These are phyloP conservation scores for Lasiosphaeris hirsuta DNA, from an alignment of 495 filamentous ascomycete genomes.

Conservation along the genomic window DNA sequence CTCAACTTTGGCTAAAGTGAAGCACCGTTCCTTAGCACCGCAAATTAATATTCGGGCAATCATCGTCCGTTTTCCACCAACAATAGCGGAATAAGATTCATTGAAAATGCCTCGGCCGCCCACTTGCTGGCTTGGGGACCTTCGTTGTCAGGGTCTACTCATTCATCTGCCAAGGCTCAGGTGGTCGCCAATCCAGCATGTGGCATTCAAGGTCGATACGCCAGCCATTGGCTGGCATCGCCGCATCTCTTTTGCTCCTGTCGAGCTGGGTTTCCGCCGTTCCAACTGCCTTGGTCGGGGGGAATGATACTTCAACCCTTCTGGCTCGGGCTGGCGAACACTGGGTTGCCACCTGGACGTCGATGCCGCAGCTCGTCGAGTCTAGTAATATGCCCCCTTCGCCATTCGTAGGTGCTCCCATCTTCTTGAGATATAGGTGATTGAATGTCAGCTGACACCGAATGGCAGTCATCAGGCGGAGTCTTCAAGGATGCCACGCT, in stretches of 20 bases:
- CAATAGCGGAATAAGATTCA: neutral
- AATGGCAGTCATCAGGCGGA: slow-evolving; percentile 19
- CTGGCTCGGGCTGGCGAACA: slow-evolving; percentile 30
- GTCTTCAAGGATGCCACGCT: slow-evolving; percentile 55
- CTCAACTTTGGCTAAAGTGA: slow-evolving; percentile 24
- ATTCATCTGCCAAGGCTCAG: too few relatives aligned
- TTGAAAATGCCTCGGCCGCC: neutral
- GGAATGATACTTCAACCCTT: neutral
- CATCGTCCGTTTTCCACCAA: slow-evolving; percentile 13
- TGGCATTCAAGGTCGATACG: neutral
- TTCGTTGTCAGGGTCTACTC: too few relatives aligned
- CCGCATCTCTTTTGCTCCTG: neutral
- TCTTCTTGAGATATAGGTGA: neutral
- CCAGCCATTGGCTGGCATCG: neutral
- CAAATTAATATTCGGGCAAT: slow-evolving; percentile 22
- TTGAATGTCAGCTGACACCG: neutral
- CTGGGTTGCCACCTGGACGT: slow-evolving; percentile 65
- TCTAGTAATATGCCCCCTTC: slow-evolving; percentile 57
- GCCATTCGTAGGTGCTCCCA: slow-evolving; percentile 50
- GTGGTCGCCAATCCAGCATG: neutral
- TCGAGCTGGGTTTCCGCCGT: slow-evolving; percentile 7
- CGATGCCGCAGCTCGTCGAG: slow-evolving; percentile 66
- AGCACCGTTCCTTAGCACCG: neutral
- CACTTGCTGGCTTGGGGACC: too few relatives aligned
- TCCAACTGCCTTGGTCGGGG: neutral